Percentiles rank a stretch among this genome's conserved stretches.
These are phyloP conservation scores for Parietichytrium sp. DNA, from an alignment of 108 stramenopile species.

Conservation along the genomic window DNA sequence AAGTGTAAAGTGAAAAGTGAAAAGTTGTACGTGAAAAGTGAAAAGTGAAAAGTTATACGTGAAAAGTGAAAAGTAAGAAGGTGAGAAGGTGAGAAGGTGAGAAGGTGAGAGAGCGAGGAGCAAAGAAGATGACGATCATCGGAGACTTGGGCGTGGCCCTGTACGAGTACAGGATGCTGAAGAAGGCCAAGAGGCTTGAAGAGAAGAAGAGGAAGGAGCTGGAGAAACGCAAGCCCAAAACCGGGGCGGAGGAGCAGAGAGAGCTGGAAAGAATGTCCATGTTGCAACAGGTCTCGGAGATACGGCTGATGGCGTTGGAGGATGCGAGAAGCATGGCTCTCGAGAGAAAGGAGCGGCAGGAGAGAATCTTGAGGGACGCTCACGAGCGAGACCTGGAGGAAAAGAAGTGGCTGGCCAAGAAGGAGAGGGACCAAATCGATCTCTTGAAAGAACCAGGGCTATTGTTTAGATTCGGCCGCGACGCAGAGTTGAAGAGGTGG, in stretches of 20 bases:
- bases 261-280: not conserved
- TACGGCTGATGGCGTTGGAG: not conserved
- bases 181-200: not conserved
- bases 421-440: not conserved
- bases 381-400: not conserved
- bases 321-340: not conserved
- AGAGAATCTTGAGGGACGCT: not conserved
- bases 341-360: not conserved
- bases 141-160: too few relatives aligned
- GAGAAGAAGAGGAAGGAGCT: too few relatives aligned
- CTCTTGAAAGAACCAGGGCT: not conserved
- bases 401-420: not conserved
- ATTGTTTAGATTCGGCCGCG: not conserved
- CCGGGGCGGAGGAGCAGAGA: conserved; percentile 28
- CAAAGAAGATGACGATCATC: too few relatives aligned
- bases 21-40: too few relatives aligned
- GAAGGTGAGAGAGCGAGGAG: too few relatives aligned
- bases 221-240: too few relatives aligned
- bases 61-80: too few relatives aligned
- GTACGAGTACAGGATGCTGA: too few relatives aligned
- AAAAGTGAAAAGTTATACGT: too few relatives aligned
- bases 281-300: not conserved
- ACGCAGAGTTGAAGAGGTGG: not conserved
- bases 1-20: too few relatives aligned
- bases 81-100: too few relatives aligned